Evolutionary conservation across 495 filamentous ascomycete genomes (phyloP), one percentile per base, ranked within the genome.

Genomic region (Thozetella sp.): DNA sequence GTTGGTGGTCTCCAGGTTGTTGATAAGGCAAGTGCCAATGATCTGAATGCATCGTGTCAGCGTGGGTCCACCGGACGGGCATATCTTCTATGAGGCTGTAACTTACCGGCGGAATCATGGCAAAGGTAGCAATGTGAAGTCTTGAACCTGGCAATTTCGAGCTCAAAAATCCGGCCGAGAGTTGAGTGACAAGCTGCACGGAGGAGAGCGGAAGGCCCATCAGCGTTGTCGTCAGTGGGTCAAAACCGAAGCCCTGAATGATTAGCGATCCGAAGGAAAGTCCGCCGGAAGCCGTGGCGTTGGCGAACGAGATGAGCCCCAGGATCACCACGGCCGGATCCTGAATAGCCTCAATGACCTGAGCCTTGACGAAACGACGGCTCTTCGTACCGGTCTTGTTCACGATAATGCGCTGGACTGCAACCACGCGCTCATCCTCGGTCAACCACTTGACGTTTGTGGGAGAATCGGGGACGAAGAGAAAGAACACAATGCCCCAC

Each of bases 201-300:
- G 56, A n/a, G 11, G 54, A 67, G 17, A 62, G 19, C 15, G 65
- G 65, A 17, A 67, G 62, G 20, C 65, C 64, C 73, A 83, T 76
- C 0, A 81, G 64, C 2, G 73, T 81, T 10, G 76, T 80, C 2
- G 77, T 75, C 6, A 83, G 70, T 0, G 83, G 80, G 1, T 72
- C 77, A 63, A 81, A 88, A 1, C 84, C 85, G 56, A 86, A 86
- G 1, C 83, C 83, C 57, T 86, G 63, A 58, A 86, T 84, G 25
- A 87, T 80, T 17, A 85, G 69, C 0, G 79, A 80, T 6, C 80
- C 80, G 37, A 86, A 86, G 40, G 56, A 24, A n/a, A 67, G 56
- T 4, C 67, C 64, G 24, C 66, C 64, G 13, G 62, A 64, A 25
- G 67, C 53, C 22, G 70, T 51, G 12, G 67, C 65, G 25, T 69